Evolutionary conservation across 1,284 basidiomycete species (phyloP), one percentile per base, ranked within the genome.

Genomic region (Cystobasidium slooffiae): DNA sequence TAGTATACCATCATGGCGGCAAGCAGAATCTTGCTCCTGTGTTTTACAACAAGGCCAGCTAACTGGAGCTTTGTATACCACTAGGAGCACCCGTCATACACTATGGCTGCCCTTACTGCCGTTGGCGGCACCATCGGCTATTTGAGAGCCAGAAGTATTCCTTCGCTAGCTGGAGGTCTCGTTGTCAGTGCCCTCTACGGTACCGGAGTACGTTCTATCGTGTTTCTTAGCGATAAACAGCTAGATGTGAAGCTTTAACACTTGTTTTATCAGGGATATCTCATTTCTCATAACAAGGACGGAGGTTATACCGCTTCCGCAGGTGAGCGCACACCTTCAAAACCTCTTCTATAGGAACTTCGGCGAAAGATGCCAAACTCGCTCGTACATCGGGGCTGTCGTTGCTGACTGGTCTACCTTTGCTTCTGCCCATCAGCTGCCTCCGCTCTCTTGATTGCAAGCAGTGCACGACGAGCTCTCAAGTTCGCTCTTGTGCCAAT

Each of bases 51-150:
- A n/a, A n/a, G n/a, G n/a, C n/a, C n/a, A n/a, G n/a, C n/a, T n/a
- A n/a, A n/a, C n/a, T n/a, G n/a, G n/a, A n/a, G n/a, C n/a, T n/a
- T n/a, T n/a, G n/a, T n/a, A n/a, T n/a, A n/a, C n/a, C n/a, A 18
- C 46, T 18, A 47, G 14, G n/a, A 56, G 22, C 53, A 58, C 44
- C 51, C 52, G 1, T 52, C 59, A 14, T 72, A 72, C 22, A 64
- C 69, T n/a, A 49, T 72, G 51, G 66, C 65, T 9, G 49, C 41
- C 1, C 59, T 74, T 9, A 69, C 67, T 16, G 72, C 53, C 7
- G 72, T 68, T 20, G 72, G 72, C 39, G 72, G 72, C 20, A 51
- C 51, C 37, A 59, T 74, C 22, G 72, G 72, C 52, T 74, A 58
- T 31, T 46, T 74, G 53, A 68, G 49, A 59, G 56, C 52, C 18